These are phyloP conservation scores for Amanita rimosa DNA, from an alignment of 768 basidiomycete species.

Conservation along the genomic window DNA sequence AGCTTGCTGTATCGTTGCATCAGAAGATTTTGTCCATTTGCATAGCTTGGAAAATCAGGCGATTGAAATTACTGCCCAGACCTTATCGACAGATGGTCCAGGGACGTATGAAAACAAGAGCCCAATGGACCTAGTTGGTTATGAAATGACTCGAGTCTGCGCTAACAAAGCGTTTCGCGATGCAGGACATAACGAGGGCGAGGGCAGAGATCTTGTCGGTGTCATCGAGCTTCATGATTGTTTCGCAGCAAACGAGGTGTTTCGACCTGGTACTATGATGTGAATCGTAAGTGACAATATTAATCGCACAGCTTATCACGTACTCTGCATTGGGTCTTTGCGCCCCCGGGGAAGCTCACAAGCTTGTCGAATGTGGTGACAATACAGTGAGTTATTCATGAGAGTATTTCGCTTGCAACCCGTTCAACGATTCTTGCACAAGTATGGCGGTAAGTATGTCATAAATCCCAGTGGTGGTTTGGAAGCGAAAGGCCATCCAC, in stretches of 20 bases:
- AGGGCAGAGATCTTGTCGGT: conserved; percentile 65
- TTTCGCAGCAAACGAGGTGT: conserved; percentile 72
- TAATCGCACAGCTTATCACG: conserved; percentile 47
- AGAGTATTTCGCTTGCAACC: background rate
- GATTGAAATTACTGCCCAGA: conserved; percentile 66
- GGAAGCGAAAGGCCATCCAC: conserved; percentile 83
- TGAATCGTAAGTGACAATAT: background rate
- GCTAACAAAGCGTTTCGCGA: conserved; percentile 61
- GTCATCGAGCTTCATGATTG: conserved; percentile 84
- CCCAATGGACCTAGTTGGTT: conserved; percentile 78
- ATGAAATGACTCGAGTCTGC: conserved; percentile 58
- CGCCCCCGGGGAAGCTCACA: conserved; percentile 52
- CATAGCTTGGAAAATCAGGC: conserved; percentile 77
- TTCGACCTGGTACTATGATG: conserved; percentile 6
- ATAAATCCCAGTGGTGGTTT: conserved; percentile 80
- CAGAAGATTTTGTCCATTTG: conserved; percentile 64
- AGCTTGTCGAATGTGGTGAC: conserved; percentile 63
- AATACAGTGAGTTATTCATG: conserved; percentile 49
- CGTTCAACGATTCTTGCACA: background rate
- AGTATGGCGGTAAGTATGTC: conserved; percentile 82
- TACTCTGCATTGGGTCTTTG: conserved; percentile 77
- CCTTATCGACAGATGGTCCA: conserved; percentile 54
- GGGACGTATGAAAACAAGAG: conserved; percentile 54
- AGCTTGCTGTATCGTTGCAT: conserved; percentile 67
- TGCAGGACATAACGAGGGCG: conserved; percentile 54